phyloP scores from a whole-genome alignment of 2,329 filamentous ascomycete genomes.

The Madurella mycetomatis region DNA sequence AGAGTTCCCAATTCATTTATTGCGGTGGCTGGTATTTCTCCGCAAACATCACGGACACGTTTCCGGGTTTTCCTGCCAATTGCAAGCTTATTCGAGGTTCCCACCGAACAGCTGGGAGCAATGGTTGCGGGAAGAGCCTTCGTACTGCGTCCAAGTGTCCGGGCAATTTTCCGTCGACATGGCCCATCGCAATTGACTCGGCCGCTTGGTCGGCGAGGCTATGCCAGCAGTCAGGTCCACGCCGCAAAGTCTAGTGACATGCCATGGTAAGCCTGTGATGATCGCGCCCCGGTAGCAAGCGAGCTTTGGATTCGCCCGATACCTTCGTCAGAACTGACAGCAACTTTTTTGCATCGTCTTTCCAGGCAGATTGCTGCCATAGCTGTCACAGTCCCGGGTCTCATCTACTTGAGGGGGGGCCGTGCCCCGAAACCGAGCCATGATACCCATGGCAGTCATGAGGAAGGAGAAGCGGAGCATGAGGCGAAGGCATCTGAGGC shows the following conservation, averaged over 20 bases:
- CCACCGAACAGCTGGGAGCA: neutral
- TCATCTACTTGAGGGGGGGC: constrained; percentile 14
- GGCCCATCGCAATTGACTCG: constrained; percentile 1
- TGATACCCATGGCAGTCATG: constrained; percentile 10
- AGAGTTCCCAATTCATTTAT: neutral
- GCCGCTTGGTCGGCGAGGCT: constrained; percentile 13
- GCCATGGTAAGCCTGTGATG: constrained; percentile 19
- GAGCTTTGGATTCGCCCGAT: neutral
- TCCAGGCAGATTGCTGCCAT: constrained; percentile 20
- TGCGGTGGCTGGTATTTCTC: too few relatives aligned
- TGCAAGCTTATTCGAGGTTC: neutral
- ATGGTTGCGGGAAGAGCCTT: constrained; percentile 6
- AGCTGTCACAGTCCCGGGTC: constrained; percentile 15
- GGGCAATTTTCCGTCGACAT: constrained; percentile 1
- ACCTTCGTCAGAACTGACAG: neutral
- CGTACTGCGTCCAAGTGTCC: constrained; percentile 7
- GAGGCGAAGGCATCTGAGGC: neutral
- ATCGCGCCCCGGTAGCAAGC: neutral
- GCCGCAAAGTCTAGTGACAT: constrained; percentile 13
- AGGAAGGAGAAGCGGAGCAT: neutral
- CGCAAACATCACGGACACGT: neutral
- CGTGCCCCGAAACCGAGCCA: neutral
- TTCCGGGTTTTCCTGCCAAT: neutral
- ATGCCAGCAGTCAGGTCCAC: constrained; percentile 18
- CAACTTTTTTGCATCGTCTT: neutral